These are phyloP conservation scores for Paecilomyces sp. DNA, from an alignment of 2,329 filamentous ascomycete species.

Conservation along the genomic window DNA sequence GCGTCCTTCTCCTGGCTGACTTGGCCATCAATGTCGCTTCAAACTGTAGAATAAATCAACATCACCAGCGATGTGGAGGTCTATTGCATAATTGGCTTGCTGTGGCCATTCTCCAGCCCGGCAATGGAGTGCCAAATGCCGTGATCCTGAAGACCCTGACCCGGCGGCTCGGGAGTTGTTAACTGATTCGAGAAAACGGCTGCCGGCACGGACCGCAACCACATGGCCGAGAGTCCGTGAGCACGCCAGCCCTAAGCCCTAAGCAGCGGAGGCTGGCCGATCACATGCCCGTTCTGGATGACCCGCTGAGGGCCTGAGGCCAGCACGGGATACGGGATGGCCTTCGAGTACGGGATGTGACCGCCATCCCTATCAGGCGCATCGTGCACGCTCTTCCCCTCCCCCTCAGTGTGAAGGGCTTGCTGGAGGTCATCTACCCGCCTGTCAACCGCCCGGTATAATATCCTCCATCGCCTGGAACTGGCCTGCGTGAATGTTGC, in stretches of 20 bases:
- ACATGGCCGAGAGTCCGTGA: not conserved
- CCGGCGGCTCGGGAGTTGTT: not conserved
- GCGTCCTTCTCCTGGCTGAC: no score
- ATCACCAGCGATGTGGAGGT: no score
- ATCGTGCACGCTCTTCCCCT: not conserved
- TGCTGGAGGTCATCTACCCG: not conserved
- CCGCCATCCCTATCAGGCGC: not conserved
- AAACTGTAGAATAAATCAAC: no score
- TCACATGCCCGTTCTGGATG: not conserved
- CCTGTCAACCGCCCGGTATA: not conserved
- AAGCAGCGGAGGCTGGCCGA: not conserved
- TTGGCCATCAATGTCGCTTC: no score
- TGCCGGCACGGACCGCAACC: not conserved
- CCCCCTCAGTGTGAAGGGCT: not conserved
- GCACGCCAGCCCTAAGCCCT: not conserved
- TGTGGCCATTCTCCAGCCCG: no score
- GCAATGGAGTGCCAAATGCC: not conserved
- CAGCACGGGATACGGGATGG: not conserved
- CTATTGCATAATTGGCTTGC: no score
- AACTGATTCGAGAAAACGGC: not conserved
- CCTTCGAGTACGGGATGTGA: not conserved
- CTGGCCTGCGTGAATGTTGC: conserved; percentile 19
- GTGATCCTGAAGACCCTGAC: not conserved
- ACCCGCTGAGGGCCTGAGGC: not conserved
- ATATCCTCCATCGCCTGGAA: not conserved